Evolutionary conservation across 83 land plant genomes (phyloP).

Genomic region (Picea mariana): DNA sequence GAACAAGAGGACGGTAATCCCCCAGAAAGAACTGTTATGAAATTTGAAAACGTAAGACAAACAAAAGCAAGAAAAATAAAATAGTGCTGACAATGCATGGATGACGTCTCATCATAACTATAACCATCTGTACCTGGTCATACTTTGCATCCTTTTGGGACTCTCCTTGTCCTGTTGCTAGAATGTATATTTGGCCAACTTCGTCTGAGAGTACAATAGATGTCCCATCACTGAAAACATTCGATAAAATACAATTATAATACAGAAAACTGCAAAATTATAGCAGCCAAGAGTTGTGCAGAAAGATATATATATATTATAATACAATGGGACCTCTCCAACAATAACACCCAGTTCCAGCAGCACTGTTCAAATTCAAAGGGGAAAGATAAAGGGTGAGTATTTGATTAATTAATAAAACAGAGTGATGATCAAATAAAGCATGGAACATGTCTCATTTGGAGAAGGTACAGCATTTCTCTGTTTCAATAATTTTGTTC

Average conservation of each 20-base stretch:
- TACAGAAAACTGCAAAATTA: not conserved
- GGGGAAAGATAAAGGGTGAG: not conserved
- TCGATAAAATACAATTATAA: not conserved
- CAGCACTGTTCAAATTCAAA: not conserved
- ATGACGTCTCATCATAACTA: conserved; percentile 2
- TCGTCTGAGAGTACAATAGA: conserved; percentile 93
- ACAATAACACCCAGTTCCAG: not conserved
- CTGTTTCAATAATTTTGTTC: too few species aligned
- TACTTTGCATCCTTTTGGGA: conserved; percentile 90
- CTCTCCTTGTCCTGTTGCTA: conserved; percentile 83
- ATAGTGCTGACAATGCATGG: not conserved
- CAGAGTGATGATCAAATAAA: too few species aligned
- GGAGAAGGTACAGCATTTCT: too few species aligned
- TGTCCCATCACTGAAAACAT: conserved; percentile 80
- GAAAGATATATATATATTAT: not conserved
- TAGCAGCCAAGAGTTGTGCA: not conserved
- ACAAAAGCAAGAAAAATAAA: not conserved
- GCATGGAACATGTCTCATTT: too few species aligned
- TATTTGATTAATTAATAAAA: not conserved
- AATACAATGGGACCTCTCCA: too few species aligned
- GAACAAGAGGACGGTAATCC: conserved; percentile 91
- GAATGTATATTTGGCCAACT: conserved; percentile 86
- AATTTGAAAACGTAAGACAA: not conserved
- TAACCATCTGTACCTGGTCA: conserved; percentile 70
- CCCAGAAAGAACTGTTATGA: conserved; percentile 90